Percentiles rank a stretch among this genome's conserved stretches.
These are phyloP conservation scores for Boechera retrofracta DNA, from an alignment of 345 rosid genomes.

Conservation along the genomic window DNA sequence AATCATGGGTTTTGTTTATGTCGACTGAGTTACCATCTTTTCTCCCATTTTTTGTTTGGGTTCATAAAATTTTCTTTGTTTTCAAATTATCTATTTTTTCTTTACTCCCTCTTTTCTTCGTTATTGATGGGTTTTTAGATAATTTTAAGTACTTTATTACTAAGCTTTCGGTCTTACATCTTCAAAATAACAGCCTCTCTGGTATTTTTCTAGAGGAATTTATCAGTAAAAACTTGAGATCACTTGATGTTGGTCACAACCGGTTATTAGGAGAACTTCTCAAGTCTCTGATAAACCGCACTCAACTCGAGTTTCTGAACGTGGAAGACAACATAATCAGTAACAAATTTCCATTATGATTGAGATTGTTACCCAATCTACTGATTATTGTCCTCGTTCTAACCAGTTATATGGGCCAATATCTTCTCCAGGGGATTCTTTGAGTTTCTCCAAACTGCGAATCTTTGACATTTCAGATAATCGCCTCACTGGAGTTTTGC, in stretches of 20 bases:
- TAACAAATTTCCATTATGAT: constrained; percentile 48
- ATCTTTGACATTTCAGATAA: constrained; percentile 54
- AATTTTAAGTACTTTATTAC: too few species aligned
- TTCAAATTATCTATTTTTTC: too few species aligned
- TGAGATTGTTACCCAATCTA: constrained; percentile 36
- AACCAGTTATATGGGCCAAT: constrained; percentile 50
- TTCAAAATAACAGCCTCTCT: constrained; percentile 29
- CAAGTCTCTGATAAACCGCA: constrained; percentile 45
- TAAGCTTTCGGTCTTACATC: constrained; percentile 5
- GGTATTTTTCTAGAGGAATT: constrained; percentile 7
- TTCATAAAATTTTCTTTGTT: too few species aligned
- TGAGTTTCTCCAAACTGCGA: constrained; percentile 44
- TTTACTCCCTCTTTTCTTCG: too few species aligned
- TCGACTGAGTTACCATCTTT: too few species aligned
- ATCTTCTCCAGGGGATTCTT: not conserved
- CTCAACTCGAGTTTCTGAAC: constrained; percentile 28
- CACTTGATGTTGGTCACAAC: constrained; percentile 29
- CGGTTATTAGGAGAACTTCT: constrained; percentile 41
- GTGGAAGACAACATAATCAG: constrained; percentile 46
- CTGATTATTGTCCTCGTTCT: constrained; percentile 52
- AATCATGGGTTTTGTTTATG: too few species aligned
- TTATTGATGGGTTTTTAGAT: too few species aligned
- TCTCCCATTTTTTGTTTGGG: too few species aligned
- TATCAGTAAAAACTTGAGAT: not conserved
- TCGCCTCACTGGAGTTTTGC: constrained; percentile 18